Evolutionary conservation across 306 rosid species (phyloP), one percentile per base, ranked within the genome.

Genomic region (Rosa multiflora): DNA sequence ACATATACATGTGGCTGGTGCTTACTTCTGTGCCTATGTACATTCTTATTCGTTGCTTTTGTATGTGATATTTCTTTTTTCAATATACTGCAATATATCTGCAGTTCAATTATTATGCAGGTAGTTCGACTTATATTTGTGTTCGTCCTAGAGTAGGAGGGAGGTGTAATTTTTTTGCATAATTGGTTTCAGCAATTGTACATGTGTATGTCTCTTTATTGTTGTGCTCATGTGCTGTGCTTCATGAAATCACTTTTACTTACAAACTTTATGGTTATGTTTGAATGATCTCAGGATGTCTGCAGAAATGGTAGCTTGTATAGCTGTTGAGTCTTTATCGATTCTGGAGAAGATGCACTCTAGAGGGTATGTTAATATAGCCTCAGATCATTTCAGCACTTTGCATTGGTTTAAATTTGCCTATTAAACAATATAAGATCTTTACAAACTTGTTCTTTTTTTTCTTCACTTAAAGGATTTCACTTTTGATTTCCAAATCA

Each of bases 251-350:
- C 39, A 35, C 48, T 20, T 47, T 23, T 18, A 8, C 44, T 61
- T 44, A 67, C 48, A 18, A 37, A 10, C 40, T 51, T 13, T 75
- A 5, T 10, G 59, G 21, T 61, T 32, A 32, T 61, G 37, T 32
- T 76, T 77, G 74, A 72, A 69, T 70, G 47, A 63, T 46, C 55
- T 23, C 85, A 94, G 98, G 86, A 92, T 94, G 98, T 88, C 98
- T 52, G 84, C 92, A 6, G 97, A 94, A 86, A 94, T 92, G 97
- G 97, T 94, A 26, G 92, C 97, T 47, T 92, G 98, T 84, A 90
- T 94, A 86, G 98, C 98, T 10, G 98, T 88, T 11, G 98, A 94
- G 86, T 94, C 98, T 61, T 80, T 94, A 74, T 94, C 98, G 55
- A 94, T 94, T 74, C 89, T 94, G 26, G 98, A 94, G 87, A 94